A percentile compares a stretch with the other conserved stretches of the same genome.
Evolutionary conservation across 352 stramenopile species (phyloP).

Genomic region (Phytophthora cryptogea): DNA sequence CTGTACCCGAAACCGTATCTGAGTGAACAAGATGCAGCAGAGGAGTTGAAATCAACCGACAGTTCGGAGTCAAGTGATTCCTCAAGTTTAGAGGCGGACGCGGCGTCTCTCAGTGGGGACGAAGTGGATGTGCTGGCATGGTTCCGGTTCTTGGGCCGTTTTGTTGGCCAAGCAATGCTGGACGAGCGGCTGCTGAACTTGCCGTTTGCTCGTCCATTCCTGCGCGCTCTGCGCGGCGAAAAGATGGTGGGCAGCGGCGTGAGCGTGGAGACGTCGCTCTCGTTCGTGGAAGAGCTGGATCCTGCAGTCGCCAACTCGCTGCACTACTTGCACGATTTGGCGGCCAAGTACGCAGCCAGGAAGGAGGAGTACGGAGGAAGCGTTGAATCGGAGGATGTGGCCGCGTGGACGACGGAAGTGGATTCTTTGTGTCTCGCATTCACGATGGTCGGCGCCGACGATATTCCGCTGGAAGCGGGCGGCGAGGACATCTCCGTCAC

Average conservation of each 20-base stretch:
- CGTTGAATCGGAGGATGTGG: conserved; percentile 22
- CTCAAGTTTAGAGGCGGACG: conserved; percentile 20
- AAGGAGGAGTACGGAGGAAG: conserved; percentile 1
- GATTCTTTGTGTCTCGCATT: conserved; percentile 77
- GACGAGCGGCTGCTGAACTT: conserved; percentile 86
- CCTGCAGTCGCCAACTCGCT: conserved; percentile 71
- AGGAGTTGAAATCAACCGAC: conserved; percentile 16
- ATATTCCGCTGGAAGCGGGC: conserved; percentile 52
- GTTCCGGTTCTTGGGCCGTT: conserved; percentile 76
- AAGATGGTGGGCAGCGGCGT: conserved; percentile 47
- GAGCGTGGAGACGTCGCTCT: conserved; percentile 55
- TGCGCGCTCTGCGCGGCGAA: conserved; percentile 63
- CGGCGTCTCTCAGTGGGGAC: conserved; percentile 17
- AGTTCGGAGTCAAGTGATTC: conserved; percentile 8
- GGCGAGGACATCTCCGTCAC: conserved; percentile 57
- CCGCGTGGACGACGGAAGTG: conserved; percentile 39
- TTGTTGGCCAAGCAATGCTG: conserved; percentile 76
- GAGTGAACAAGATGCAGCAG: conserved; percentile 3
- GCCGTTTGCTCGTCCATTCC: conserved; percentile 75
- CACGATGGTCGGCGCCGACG: conserved; percentile 69
- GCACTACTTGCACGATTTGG: conserved; percentile 51
- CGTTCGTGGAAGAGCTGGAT: conserved; percentile 70
- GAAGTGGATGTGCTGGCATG: conserved; percentile 45
- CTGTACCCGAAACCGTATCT: conserved; percentile 56
- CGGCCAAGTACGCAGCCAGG: conserved; percentile 15